These are phyloP conservation scores for Starmerella ratchasimensis DNA, from an alignment of 805 yeast species.

Conservation along the genomic window DNA sequence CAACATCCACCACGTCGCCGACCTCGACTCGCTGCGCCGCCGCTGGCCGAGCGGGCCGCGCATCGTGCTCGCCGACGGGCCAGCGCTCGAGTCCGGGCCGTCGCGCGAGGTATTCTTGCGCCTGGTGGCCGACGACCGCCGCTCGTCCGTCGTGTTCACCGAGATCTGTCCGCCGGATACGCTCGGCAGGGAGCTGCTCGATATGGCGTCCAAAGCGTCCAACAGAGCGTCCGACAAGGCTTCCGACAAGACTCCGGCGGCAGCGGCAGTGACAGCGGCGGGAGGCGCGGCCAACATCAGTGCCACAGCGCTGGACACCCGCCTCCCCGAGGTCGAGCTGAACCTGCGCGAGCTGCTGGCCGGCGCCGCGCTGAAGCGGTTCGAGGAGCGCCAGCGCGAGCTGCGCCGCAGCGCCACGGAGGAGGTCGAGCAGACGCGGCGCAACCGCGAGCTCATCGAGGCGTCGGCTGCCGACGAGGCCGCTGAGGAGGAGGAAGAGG, in stretches of 20 bases:
- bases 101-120: constrained; percentile 29
- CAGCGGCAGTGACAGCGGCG: too few relatives aligned
- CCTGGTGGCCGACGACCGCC: constrained; percentile 45
- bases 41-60: constrained; percentile 35
- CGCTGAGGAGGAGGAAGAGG: constrained; percentile 21
- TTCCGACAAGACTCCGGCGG: too few relatives aligned
- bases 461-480: constrained; percentile 24
- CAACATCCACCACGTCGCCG: constrained; percentile 47
- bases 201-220: constrained; percentile 15
- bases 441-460: constrained; percentile 30
- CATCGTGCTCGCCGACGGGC: constrained; percentile 65
- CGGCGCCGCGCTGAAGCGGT: constrained; percentile 27
- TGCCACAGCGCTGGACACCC: too few relatives aligned
- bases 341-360: constrained; percentile 22
- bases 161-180: constrained; percentile 43
- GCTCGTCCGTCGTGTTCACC: constrained; percentile 60
- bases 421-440: constrained; percentile 25
- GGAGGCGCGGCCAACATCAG: too few relatives aligned
- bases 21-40: constrained; percentile 13
- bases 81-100: constrained; percentile 50
- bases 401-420: constrained; percentile 17
- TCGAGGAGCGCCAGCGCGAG: constrained; percentile 19
- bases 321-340: constrained; percentile 5
- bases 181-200: constrained; percentile 37
- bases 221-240: constrained; percentile 8